These are phyloP conservation scores for Gossypium ekmanianum DNA, from an alignment of 345 rosid genomes.

Conservation along the genomic window DNA sequence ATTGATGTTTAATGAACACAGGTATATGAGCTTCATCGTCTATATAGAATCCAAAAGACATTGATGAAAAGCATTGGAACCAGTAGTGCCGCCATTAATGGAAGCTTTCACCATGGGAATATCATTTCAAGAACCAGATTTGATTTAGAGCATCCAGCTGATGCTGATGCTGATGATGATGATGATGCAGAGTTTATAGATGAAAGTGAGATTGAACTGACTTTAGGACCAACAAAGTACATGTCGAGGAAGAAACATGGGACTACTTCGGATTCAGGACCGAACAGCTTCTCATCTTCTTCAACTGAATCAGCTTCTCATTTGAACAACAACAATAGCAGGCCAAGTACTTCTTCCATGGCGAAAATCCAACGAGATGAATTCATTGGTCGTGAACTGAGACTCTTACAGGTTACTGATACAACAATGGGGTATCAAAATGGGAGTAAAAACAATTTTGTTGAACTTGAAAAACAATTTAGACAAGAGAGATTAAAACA, in stretches of 20 bases:
- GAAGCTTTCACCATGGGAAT: constrained; percentile 9
- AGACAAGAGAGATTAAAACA: constrained; percentile 55
- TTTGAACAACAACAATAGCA: constrained; percentile 40
- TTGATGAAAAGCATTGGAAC: constrained; percentile 57
- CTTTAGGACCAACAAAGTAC: constrained; percentile 66
- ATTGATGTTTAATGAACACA: constrained; percentile 28
- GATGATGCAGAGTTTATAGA: constrained; percentile 40
- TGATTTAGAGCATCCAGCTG: constrained; percentile 37
- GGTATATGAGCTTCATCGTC: constrained; percentile 88
- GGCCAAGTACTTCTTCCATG: not conserved
- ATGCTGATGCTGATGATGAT: not conserved
- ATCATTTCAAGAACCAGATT: constrained; percentile 19
- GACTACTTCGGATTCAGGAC: constrained; percentile 49
- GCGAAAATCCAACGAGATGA: constrained; percentile 15
- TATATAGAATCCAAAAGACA: constrained; percentile 73
- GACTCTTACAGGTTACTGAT: constrained; percentile 28
- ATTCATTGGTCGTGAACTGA: constrained; percentile 19
- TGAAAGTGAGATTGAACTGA: constrained; percentile 84
- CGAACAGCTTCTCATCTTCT: constrained; percentile 67
- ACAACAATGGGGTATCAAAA: constrained; percentile 23
- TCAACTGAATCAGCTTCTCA: constrained; percentile 54
- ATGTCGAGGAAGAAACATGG: constrained; percentile 39
- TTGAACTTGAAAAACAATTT: constrained; percentile 45
- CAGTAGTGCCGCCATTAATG: constrained; percentile 17
- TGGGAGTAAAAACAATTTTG: constrained; percentile 24